Evolutionary conservation across 202 grass and related monocot genomes (phyloP).

Genomic region (Setaria italica): DNA sequence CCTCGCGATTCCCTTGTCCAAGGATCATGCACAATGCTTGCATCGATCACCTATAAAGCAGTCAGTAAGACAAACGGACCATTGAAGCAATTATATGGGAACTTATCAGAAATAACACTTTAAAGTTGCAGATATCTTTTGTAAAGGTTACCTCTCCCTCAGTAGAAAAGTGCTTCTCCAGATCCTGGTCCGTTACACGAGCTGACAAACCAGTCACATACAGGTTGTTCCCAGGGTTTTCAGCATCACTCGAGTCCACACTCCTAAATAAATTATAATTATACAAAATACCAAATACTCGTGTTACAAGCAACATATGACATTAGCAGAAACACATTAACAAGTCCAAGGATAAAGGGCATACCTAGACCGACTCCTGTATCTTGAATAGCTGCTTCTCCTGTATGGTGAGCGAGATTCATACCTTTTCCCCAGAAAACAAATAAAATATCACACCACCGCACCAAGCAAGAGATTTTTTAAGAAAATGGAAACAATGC

Average conservation of each 20-base stretch:
- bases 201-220: slow-evolving; percentile 76
- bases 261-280: slow-evolving; percentile 47
- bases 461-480: background rate
- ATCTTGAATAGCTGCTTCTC: slow-evolving; percentile 52
- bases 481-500: background rate
- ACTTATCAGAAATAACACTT: background rate
- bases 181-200: slow-evolving; percentile 50
- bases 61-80: background rate
- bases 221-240: slow-evolving; percentile 82
- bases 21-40: slow-evolving; percentile 67
- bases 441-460: background rate
- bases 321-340: background rate
- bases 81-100: slow-evolving; percentile 13
- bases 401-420: slow-evolving; percentile 43
- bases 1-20: slow-evolving; percentile 76
- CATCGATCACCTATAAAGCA: slow-evolving; percentile 58
- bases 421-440: slow-evolving; percentile 29
- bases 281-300: background rate
- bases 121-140: background rate
- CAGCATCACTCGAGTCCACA: slow-evolving; percentile 56
- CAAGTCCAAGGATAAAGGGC: background rate
- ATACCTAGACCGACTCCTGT: slow-evolving; percentile 67
- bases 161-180: slow-evolving; percentile 68
- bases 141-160: slow-evolving; percentile 67
- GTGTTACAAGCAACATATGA: background rate